Evolutionary conservation across 805 yeast genomes (phyloP).

Genomic region (Candida xiaguanensis): DNA sequence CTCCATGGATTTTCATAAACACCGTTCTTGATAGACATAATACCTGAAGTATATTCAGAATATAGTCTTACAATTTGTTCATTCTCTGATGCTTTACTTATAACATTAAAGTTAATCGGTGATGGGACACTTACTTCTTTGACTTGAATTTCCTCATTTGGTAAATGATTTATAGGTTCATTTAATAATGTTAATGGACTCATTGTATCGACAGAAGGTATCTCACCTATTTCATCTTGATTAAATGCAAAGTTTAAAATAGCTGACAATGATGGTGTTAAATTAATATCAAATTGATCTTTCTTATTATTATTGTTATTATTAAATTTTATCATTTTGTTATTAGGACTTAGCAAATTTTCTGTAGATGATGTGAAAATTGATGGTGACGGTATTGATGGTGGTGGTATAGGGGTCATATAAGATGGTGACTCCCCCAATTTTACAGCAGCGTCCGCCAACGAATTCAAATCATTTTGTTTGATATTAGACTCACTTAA

Average conservation of each 20-base stretch:
- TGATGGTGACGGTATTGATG: neutral
- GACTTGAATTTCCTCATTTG: slow-evolving; percentile 15
- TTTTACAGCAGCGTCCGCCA: slow-evolving; percentile 7
- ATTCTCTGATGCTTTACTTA: slow-evolving; percentile 26
- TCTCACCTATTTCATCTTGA: slow-evolving; percentile 4
- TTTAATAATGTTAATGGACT: slow-evolving; percentile 21
- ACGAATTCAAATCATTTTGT: slow-evolving; percentile 2
- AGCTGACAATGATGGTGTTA: slow-evolving; percentile 38
- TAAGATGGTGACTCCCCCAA: neutral
- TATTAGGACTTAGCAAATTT: neutral
- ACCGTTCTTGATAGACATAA: slow-evolving; percentile 64
- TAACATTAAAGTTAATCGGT: slow-evolving; percentile 7
- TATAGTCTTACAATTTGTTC: slow-evolving; percentile 35
- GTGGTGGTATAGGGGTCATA: neutral
- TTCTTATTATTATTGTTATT: neutral
- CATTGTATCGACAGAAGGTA: slow-evolving; percentile 13
- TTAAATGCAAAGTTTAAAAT: slow-evolving; percentile 22
- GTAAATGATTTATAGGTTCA: neutral
- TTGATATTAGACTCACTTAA: neutral
- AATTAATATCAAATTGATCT: slow-evolving; percentile 16
- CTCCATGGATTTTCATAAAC: slow-evolving; percentile 70
- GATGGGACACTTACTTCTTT: slow-evolving; percentile 4
- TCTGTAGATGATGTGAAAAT: neutral
- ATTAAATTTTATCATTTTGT: neutral
- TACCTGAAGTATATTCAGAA: slow-evolving; percentile 34